Evolutionary conservation across 768 basidiomycete species (phyloP).

Genomic region (Lanmaoa pseudosensibilis): DNA sequence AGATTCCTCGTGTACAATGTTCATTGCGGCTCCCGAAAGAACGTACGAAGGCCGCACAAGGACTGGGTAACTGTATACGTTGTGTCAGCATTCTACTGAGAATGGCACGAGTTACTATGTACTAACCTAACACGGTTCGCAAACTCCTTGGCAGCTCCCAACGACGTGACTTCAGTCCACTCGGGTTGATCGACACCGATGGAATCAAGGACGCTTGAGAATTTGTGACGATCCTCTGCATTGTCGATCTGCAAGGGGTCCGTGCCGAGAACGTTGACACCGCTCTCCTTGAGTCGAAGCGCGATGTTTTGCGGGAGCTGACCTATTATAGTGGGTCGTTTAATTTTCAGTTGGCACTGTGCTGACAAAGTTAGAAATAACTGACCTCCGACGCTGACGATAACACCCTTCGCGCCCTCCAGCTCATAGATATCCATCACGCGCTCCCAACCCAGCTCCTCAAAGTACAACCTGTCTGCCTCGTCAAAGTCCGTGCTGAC

Average conservation of each 20-base stretch:
- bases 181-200: constrained; percentile 96
- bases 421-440: constrained; percentile 99
- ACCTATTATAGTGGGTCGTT: constrained; percentile 44
- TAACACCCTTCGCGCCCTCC: constrained; percentile 87
- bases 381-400: constrained; percentile 95
- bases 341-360: background rate
- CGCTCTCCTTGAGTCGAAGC: constrained; percentile 85
- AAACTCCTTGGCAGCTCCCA: constrained; percentile 90
- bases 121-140: constrained; percentile 72
- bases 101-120: background rate
- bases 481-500: constrained; percentile 99
- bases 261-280: constrained; percentile 93
- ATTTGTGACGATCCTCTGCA: constrained; percentile 99
- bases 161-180: constrained; percentile 88
- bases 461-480: constrained; percentile 98
- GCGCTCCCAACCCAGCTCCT: constrained; percentile 95
- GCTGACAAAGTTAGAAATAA: background rate
- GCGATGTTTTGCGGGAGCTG: constrained; percentile 99
- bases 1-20: constrained; percentile 92
- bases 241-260: constrained; percentile 94
- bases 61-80: constrained; percentile 77
- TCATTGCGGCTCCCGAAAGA: constrained; percentile 98
- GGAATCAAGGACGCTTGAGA: constrained; percentile 93
- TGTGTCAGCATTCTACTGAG: background rate
- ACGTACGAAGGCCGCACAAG: constrained; percentile 98